Conservation (phyloP, 495 filamentous ascomycete genomes). For the Aspergillus incahuasiensis region DNA sequence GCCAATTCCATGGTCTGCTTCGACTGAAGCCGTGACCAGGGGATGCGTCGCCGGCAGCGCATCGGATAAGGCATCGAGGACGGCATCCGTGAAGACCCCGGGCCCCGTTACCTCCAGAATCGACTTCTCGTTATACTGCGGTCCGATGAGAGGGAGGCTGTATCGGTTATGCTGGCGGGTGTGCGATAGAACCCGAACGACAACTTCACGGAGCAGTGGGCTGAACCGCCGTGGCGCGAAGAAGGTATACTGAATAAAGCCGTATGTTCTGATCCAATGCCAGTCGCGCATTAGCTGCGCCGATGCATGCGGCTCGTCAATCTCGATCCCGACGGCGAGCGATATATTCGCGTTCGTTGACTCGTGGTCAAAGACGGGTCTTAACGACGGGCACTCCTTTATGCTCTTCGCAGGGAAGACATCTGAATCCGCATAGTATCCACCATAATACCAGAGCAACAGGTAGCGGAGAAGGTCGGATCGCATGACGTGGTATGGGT, state of each 20-base stretch:
- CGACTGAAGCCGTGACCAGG: conserved; percentile 24
- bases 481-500: conserved; percentile 36
- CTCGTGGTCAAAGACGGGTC: conserved; percentile 17
- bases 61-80: conserved; percentile 35
- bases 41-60: conserved; percentile 28
- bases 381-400: conserved; percentile 27
- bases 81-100: conserved; percentile 38
- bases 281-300: conserved; percentile 30
- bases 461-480: conserved; percentile 49
- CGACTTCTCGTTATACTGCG: conserved; percentile 25
- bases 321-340: conserved; percentile 36
- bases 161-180: conserved; percentile 22
- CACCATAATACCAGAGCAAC: conserved; percentile 44
- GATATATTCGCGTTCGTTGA: conserved; percentile 25
- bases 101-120: conserved; percentile 37
- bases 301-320: conserved; percentile 40
- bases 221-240: conserved; percentile 39
- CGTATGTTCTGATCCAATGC: conserved; percentile 39
- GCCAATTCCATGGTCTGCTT: conserved; percentile 25
- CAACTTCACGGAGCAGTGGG: conserved; percentile 31
- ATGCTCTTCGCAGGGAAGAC: conserved; percentile 30
- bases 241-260: conserved; percentile 39
- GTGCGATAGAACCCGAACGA: conserved; percentile 37
- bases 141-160: conserved; percentile 10
- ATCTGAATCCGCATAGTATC: conserved; percentile 50